Evolutionary conservation across 768 basidiomycete genomes (phyloP), one percentile per base, ranked within the genome.

Genomic region (Tylopilus balloui): DNA sequence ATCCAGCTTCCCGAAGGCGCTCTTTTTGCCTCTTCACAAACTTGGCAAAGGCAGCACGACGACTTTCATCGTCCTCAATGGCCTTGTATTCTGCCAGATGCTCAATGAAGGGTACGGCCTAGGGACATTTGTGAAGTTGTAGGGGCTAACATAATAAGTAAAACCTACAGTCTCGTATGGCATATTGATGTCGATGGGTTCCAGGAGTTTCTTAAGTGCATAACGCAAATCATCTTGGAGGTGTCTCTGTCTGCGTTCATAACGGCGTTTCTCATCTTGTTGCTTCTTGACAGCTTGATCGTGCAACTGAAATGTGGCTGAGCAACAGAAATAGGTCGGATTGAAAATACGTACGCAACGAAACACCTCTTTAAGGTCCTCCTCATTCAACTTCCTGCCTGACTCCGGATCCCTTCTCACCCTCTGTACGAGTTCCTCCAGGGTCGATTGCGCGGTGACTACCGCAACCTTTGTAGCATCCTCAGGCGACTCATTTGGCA

Each of bases 171-270:
- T 82, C 57, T 97, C 94, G 60, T 86, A 98, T 1, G 84, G 64
- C 48, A 84, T 63, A 24, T 70, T 80, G 42, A 93, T 65, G 55
- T 95, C 91, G 32, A 97, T 68, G 1, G 89, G 79, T 42, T 93
- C 89, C 0, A 88, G 66, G 7, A 95, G 73, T 65, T 95, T 95
- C 71, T 89, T 92, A 55, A 97, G 74, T 0, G 94, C 96, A 70
- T 98, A 96, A 6, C 96, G 85, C 31, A 99, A 74, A 62, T 98
- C 96, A 67, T 99, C 96, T 61, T 96, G 91, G 53, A 92, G 69
- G 66, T 95, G 88, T 23, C 94, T 79, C 50, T 86, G 82, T 59
- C 78, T 84, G 49, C 92, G 78, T 68, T 98, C 96, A 1, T 83
- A 71, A 29, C 92, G 80, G n/a, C 85, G 76, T 65, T 82, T 89